A percentile compares a stretch with the other conserved stretches of the same genome.
phyloP scores from a whole-genome alignment of 2,329 filamentous ascomycete species.

The Talaromyces sp. region DNA sequence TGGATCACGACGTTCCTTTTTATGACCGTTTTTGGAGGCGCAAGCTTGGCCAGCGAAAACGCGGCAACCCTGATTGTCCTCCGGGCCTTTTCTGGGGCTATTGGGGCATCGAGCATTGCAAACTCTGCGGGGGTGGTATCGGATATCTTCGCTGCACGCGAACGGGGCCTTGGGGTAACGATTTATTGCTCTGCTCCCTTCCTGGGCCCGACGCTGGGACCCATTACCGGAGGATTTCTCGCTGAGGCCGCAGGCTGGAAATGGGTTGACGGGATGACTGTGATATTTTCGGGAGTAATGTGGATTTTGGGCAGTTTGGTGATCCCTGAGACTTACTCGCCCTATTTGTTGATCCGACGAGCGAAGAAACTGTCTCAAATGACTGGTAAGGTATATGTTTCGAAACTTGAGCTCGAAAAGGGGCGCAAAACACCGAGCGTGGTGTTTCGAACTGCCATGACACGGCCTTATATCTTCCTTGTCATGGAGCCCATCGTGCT shows the following conservation, averaged over 20 bases:
- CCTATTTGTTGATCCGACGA: background rate
- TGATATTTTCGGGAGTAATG: background rate
- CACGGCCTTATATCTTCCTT: constrained; percentile 16
- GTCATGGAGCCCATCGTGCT: constrained; percentile 19
- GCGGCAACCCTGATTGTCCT: constrained; percentile 55
- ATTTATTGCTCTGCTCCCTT: background rate
- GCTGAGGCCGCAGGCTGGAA: background rate
- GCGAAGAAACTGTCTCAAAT: background rate
- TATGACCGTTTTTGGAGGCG: constrained; percentile 57
- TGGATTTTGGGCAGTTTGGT: background rate
- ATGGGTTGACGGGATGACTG: background rate
- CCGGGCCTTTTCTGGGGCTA: constrained; percentile 59
- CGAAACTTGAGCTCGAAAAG: background rate
- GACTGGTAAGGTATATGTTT: background rate
- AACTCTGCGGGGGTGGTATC: constrained; percentile 63
- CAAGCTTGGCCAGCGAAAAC: constrained; percentile 55
- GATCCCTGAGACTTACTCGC: background rate
- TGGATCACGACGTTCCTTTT: constrained; percentile 53
- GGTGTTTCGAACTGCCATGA: background rate
- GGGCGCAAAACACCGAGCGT: background rate
- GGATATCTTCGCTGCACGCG: constrained; percentile 45
- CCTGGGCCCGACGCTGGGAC: background rate
- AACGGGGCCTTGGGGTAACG: background rate
- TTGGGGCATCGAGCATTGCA: constrained; percentile 58
- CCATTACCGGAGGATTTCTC: background rate